These are phyloP conservation scores for Penicillium cosmopolitanum DNA, from an alignment of 495 filamentous ascomycete genomes.

Conservation along the genomic window DNA sequence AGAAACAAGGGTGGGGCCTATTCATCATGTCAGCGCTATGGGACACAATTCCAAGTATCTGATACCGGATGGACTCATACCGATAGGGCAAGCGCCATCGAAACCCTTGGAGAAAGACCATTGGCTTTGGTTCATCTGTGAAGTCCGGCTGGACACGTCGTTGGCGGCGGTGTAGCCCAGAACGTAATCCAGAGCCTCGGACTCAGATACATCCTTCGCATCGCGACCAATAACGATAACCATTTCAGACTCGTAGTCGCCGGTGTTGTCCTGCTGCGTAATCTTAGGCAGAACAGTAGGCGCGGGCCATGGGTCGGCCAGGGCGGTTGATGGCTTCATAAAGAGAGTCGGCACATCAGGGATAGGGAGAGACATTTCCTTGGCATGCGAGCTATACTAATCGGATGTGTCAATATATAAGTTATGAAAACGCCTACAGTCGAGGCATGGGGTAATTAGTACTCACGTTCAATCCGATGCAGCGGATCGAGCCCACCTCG, in stretches of 20 bases:
- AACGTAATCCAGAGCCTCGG: constrained; percentile 72
- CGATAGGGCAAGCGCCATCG: constrained; percentile 78
- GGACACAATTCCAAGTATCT: background rate
- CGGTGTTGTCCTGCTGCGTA: constrained; percentile 54
- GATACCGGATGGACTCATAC: constrained; percentile 34
- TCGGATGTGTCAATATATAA: background rate
- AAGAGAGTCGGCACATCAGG: constrained; percentile 78
- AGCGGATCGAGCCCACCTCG: constrained; percentile 60
- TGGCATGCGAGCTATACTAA: constrained; percentile 74
- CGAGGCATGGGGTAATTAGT: background rate
- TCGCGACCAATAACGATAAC: constrained; percentile 74
- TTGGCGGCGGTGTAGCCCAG: constrained; percentile 81
- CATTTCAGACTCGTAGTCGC: constrained; percentile 87
- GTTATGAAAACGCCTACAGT: background rate
- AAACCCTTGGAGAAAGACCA: constrained; percentile 85
- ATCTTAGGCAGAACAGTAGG: constrained; percentile 66
- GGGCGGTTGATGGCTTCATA: constrained; percentile 75
- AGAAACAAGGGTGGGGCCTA: constrained; percentile 59
- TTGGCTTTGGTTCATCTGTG: constrained; percentile 77
- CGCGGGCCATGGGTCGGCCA: constrained; percentile 68
- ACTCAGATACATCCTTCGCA: constrained; percentile 68
- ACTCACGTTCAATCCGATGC: constrained; percentile 73
- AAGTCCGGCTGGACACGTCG: constrained; percentile 79
- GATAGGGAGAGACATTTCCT: constrained; percentile 71
- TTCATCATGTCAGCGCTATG: background rate